Base-by-base conservation (phyloP, 768 basidiomycete species). In the Termitomyces sp. region DNA sequence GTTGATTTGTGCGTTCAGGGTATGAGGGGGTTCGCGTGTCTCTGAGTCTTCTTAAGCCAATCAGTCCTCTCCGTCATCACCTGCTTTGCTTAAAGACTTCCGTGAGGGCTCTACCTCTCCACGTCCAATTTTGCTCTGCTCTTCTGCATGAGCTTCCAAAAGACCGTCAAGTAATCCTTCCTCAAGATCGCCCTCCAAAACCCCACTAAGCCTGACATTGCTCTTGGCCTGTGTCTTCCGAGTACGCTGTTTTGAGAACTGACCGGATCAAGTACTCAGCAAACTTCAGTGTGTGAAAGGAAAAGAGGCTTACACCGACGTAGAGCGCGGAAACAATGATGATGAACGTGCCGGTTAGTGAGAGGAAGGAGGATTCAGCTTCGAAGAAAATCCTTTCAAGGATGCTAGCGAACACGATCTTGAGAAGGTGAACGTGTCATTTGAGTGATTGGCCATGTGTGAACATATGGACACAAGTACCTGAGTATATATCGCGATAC, bases 311-410 rank as follows among this genome's bases (percentile, higher is more conserved):
- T 70, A 91, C 87, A 9, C 83, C 87, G 36, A 87, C 81, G 67
- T 82, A 90, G 27, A 86, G 61, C 0, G 89, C 89, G 11, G 83
- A 79, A 2, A 73, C 63, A 39, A 91, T 69, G 62, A 92, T 93
- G 58, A 91, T 81, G 5, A 74, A 46, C 1, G 84, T 85, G 1
- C 92, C 92, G 11, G 84, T 63, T 5, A 86, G 66, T 3, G 86
- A 88, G 31, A 88, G 72, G 1, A 75, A 62, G 1, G 87, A 80
- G 0, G 89, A 89, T 6, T 74, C 68, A 0, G 78, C 78, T 47
- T 83, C 75, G 69, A 93, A 90, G 64, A 89, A 79, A 44, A 87
- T 61, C 4, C 81, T 74, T 68, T 94, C 88, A 12, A 91, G 74
- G 16, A 85, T 67, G 2, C 80, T 74, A 0, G 89, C 84, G 66